These are phyloP conservation scores for Rhodofomes roseus DNA, from an alignment of 1,284 basidiomycete genomes.

Conservation along the genomic window DNA sequence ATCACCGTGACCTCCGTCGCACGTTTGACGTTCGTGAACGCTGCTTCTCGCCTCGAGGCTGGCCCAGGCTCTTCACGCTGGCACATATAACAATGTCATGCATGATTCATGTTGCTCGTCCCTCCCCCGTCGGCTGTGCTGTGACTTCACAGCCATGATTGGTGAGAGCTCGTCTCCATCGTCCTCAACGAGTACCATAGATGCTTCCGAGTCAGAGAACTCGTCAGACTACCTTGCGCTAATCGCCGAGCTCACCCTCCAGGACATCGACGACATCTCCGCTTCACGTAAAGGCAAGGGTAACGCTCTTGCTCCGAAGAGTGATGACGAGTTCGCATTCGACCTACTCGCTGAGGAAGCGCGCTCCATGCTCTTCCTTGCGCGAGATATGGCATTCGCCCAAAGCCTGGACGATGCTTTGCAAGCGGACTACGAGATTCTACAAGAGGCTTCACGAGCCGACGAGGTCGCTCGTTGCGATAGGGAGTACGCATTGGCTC, in stretches of 20 bases:
- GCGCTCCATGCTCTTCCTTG: slow-evolving; percentile 26
- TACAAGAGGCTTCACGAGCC: slow-evolving; percentile 23
- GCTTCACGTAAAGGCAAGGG: slow-evolving; percentile 37
- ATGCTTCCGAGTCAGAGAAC: not conserved
- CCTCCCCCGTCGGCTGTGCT: not conserved
- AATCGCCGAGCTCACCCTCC: slow-evolving; percentile 29
- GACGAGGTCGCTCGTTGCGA: slow-evolving; percentile 33
- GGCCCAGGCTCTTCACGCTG: too few species aligned
- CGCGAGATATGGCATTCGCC: slow-evolving; percentile 35
- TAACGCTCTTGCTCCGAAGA: slow-evolving; percentile 23
- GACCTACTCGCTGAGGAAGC: slow-evolving; percentile 40
- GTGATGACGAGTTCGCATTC: slow-evolving; percentile 49
- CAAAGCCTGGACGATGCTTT: slow-evolving; percentile 34
- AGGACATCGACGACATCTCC: slow-evolving; percentile 38
- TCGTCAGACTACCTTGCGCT: not conserved
- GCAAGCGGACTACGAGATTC: slow-evolving; percentile 19
- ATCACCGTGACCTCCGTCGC: too few species aligned
- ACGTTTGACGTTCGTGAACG: too few species aligned
- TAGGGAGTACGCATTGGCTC: slow-evolving; percentile 32
- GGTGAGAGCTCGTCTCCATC: not conserved
- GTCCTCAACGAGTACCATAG: not conserved
- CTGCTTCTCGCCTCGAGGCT: too few species aligned
- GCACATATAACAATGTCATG: too few species aligned
- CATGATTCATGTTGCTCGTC: not conserved
- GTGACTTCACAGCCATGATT: not conserved